A percentile compares a stretch with the other conserved stretches of the same genome.
phyloP scores from a whole-genome alignment of 345 rosid genomes.

The Pseudoturritis turrita region DNA sequence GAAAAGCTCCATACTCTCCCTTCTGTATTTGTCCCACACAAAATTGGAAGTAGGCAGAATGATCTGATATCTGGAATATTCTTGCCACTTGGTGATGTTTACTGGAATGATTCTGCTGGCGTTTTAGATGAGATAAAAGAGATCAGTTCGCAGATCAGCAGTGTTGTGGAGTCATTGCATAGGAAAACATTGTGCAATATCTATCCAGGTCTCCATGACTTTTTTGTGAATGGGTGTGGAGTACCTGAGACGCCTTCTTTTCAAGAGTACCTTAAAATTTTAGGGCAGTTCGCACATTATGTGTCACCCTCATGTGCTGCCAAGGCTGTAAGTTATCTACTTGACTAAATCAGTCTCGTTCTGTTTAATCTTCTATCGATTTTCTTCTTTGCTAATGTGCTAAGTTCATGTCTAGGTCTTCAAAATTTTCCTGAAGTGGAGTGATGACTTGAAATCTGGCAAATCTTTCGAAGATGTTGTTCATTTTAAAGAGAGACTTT shows the following conservation, averaged over 20 bases:
- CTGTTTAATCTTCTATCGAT: neutral
- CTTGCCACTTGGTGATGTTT: constrained; percentile 58
- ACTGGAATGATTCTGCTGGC: constrained; percentile 85
- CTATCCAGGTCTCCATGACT: constrained; percentile 80
- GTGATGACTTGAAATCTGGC: constrained; percentile 61
- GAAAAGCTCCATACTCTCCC: constrained; percentile 49
- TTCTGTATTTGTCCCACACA: constrained; percentile 69
- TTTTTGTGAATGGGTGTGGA: constrained; percentile 74
- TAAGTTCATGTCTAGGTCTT: constrained; percentile 56
- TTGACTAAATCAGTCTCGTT: neutral
- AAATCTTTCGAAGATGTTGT: constrained; percentile 50
- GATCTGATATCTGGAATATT: constrained; percentile 57
- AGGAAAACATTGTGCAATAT: constrained; percentile 57
- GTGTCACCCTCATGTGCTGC: constrained; percentile 73
- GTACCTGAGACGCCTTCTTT: constrained; percentile 68
- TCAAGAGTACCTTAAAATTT: constrained; percentile 51
- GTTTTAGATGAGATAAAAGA: constrained; percentile 47
- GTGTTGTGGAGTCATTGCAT: constrained; percentile 34
- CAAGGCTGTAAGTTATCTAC: constrained; percentile 53
- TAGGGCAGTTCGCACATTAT: constrained; percentile 54
- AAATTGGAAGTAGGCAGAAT: constrained; percentile 40
- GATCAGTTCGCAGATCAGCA: constrained; percentile 31
- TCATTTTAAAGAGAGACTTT: constrained; percentile 56
- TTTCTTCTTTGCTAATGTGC: constrained; percentile 15
- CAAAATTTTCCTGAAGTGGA: constrained; percentile 73